Base-by-base conservation (phyloP, 805 yeast species). In the Spathaspora passalidarum region DNA sequence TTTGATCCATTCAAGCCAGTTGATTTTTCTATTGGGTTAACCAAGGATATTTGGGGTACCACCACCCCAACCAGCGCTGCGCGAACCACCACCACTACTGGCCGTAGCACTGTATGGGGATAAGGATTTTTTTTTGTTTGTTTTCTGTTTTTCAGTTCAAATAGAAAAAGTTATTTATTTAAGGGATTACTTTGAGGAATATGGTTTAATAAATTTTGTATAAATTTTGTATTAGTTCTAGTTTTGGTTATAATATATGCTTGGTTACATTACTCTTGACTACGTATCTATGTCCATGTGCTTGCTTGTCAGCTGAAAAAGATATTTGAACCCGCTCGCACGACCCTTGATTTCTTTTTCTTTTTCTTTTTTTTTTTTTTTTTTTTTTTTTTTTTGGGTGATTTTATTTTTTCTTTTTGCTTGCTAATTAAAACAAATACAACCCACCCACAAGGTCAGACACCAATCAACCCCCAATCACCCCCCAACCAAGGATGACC, bases 91-190 rank as follows among this genome's bases (percentile, higher is more conserved):
- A 13, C 17, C 3, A 11, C 14, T 13, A 29, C 10, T 8, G 14
- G 34, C 13, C 17, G 34, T 40, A 59, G 65, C 17, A 56, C 65
- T n/a, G 69, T 64, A 14, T 63, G 69, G 68, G 68, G 67, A 32
- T 62, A 55, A 41, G 34, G n/a, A 11, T 26, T 26, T 6, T 4
- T 11, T n/a, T n/a, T n/a, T n/a, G n/a, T n/a, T n/a, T n/a, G n/a
- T n/a, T n/a, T n/a, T n/a, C n/a, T n/a, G n/a, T n/a, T n/a, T n/a
- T n/a, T n/a, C n/a, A n/a, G n/a, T n/a, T n/a, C n/a, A n/a, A n/a
- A n/a, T n/a, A n/a, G n/a, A n/a, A n/a, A n/a, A n/a, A n/a, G n/a
- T n/a, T n/a, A n/a, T n/a, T n/a, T n/a, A n/a, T n/a, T n/a, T n/a
- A n/a, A n/a, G n/a, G n/a, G n/a, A n/a, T n/a, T n/a, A n/a, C n/a